phyloP scores from a whole-genome alignment of 1,139 yeast species.

The Taiozyma sp. region DNA sequence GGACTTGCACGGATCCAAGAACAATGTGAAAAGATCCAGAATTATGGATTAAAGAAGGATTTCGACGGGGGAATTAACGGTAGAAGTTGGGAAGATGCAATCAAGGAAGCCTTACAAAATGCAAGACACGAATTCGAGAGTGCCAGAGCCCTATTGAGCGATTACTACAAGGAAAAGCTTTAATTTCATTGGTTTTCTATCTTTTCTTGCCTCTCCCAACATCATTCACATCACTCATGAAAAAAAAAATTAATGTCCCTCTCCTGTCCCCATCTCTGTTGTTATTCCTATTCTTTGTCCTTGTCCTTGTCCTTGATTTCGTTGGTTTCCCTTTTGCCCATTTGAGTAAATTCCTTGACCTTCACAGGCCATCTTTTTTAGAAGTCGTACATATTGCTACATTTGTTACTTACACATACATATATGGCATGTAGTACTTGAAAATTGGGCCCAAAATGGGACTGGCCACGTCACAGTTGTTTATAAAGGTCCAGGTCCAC shows the following conservation, averaged over 20 bases:
- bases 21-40: constrained; percentile 91
- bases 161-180: constrained; percentile 50
- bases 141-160: constrained; percentile 53
- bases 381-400: background rate
- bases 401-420: background rate
- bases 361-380: background rate
- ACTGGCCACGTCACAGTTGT: too few relatives aligned
- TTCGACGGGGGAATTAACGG: constrained; percentile 29
- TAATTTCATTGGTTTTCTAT: constrained; percentile 16
- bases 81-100: constrained; percentile 24
- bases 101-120: constrained; percentile 48
- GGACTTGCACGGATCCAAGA: constrained; percentile 79
- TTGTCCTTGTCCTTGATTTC: background rate
- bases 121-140: constrained; percentile 55
- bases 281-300: too few relatives aligned
- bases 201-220: background rate
- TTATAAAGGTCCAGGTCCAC: constrained; percentile 29
- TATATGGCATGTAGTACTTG: too few relatives aligned
- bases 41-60: constrained; percentile 59
- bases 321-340: background rate
- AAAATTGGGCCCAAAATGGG: too few relatives aligned
- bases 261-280: background rate
- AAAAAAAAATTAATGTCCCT: background rate
- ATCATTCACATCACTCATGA: background rate
- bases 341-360: background rate